Evolutionary conservation across 805 yeast genomes (phyloP).

Genomic region (Wickerhamomyces kurtzmanii): DNA sequence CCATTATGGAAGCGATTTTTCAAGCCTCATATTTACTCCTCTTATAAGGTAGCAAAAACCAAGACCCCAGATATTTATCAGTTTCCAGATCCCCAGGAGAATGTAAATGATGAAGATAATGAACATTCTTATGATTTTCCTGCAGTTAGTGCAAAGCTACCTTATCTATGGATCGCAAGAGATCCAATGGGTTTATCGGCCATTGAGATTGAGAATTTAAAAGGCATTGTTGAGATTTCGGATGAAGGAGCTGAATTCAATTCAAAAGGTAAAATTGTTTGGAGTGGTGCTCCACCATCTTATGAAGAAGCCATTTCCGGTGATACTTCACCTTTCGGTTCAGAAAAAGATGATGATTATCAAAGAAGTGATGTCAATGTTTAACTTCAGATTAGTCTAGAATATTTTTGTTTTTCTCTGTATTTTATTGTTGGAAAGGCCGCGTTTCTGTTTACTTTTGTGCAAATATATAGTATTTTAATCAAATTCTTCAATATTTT

Average conservation of each 20-base stretch:
- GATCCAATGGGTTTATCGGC: constrained; percentile 81
- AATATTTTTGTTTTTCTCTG: too few species aligned
- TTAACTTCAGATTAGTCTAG: too few species aligned
- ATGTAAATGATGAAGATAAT: constrained; percentile 22
- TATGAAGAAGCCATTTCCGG: constrained; percentile 12
- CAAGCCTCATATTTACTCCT: constrained; percentile 42
- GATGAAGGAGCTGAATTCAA: constrained; percentile 61
- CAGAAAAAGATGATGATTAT: background rate
- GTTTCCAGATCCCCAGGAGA: constrained; percentile 34
- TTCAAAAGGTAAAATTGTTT: constrained; percentile 35
- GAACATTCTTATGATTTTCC: constrained; percentile 73
- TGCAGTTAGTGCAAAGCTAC: constrained; percentile 56
- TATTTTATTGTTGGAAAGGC: too few species aligned
- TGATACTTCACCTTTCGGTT: background rate
- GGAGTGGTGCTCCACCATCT: constrained; percentile 44
- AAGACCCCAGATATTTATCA: constrained; percentile 52
- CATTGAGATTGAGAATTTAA: constrained; percentile 44
- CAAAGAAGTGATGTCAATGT: background rate
- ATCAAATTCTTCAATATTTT: too few species aligned
- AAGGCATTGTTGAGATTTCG: constrained; percentile 45
- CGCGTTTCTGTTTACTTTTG: too few species aligned
- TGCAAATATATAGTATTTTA: too few species aligned
- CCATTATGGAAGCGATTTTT: constrained; percentile 39
- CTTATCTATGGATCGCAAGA: constrained; percentile 85
- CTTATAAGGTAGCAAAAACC: constrained; percentile 35